phyloP scores from a whole-genome alignment of 83 land plant species.

The Diphasiastrum complanatum region DNA sequence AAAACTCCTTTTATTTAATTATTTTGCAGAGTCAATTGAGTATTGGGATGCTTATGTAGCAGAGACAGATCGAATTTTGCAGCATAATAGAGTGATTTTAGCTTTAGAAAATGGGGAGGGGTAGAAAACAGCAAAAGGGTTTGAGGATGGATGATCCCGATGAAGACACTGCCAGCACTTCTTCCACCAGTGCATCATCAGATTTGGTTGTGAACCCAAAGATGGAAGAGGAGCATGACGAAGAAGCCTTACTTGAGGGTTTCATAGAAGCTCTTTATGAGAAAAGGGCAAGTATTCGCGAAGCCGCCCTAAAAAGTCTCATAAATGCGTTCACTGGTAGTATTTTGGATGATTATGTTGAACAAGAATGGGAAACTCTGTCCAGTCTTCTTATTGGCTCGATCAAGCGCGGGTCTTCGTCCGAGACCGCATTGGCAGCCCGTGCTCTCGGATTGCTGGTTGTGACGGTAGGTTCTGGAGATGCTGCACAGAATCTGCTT shows the following conservation, averaged over 20 bases:
- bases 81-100: no score
- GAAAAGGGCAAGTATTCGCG: constrained; percentile 37
- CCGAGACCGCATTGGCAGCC: constrained; percentile 28
- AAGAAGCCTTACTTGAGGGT: constrained; percentile 21
- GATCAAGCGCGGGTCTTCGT: constrained; percentile 20
- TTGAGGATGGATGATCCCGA: constrained; percentile 28
- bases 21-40: no score
- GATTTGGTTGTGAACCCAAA: constrained; percentile 23
- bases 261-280: constrained; percentile 33
- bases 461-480: constrained; percentile 34
- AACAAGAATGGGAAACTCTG: constrained; percentile 37
- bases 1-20: no score
- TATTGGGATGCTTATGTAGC: no score
- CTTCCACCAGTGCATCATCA: constrained; percentile 29
- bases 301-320: constrained; percentile 37
- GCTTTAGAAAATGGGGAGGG: no score
- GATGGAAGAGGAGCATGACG: constrained; percentile 25
- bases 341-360: constrained; percentile 31
- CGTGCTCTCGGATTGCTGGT: constrained; percentile 34
- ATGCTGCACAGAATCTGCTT: constrained; percentile 14
- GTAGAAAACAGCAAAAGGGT: constrained; percentile 17
- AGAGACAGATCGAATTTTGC: no score
- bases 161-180: constrained; percentile 32
- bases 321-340: constrained; percentile 23
- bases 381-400: constrained; percentile 23